Evolutionary conservation across 2,329 filamentous ascomycete species (phyloP).

Genomic region (Aspergillus calidoustus): DNA sequence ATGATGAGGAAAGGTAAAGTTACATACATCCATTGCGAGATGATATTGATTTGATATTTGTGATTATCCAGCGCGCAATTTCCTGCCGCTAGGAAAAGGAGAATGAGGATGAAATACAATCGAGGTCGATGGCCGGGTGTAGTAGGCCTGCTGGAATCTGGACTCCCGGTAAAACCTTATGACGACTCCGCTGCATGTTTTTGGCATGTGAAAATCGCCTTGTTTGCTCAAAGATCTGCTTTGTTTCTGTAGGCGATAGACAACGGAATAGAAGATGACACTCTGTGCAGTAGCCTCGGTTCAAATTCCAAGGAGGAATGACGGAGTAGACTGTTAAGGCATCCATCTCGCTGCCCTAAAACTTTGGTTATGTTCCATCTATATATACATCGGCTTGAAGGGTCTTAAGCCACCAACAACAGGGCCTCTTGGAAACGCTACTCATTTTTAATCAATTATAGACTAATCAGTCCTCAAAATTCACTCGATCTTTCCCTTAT

Average conservation of each 20-base stretch:
- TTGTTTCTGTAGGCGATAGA: background rate
- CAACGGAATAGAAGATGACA: background rate
- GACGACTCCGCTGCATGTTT: constrained; percentile 11
- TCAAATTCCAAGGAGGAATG: background rate
- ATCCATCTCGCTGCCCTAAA: background rate
- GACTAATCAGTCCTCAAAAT: background rate
- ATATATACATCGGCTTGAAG: no score
- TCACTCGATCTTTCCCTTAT: constrained; percentile 74
- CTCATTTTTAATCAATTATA: background rate
- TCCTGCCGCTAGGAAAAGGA: background rate
- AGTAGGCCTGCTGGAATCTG: constrained; percentile 2
- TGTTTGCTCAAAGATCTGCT: background rate
- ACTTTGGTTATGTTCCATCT: background rate
- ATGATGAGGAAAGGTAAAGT: background rate
- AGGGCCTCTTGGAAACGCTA: background rate
- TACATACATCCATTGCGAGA: constrained; percentile 18
- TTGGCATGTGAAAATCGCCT: constrained; percentile 16
- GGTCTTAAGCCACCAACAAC: no score
- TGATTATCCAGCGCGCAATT: no score
- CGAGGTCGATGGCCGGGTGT: background rate
- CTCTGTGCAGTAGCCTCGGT: background rate
- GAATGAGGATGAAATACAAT: constrained; percentile 4
- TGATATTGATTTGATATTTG: background rate
- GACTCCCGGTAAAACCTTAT: constrained; percentile 10
- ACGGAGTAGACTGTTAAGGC: background rate